Conservation (phyloP, 441 rosid species). For the Populus hybrid region DNA sequence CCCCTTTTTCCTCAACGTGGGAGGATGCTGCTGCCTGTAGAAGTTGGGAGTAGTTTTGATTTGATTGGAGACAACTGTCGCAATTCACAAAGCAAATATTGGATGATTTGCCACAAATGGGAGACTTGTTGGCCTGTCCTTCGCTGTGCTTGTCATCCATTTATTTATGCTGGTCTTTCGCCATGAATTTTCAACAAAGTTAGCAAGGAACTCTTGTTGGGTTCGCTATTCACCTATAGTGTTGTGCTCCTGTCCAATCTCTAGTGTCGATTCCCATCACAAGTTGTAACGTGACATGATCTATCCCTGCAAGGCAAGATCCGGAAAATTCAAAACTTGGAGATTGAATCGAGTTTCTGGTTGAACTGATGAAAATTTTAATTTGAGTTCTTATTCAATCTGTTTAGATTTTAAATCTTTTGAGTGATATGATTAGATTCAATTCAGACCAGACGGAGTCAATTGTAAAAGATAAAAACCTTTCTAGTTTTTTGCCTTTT, state of each 20-base stretch:
- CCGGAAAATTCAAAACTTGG: neutral
- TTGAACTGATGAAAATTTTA: neutral
- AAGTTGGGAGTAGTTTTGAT: neutral
- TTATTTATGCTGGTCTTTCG: no score
- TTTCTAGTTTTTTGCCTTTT: neutral
- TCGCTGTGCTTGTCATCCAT: no score
- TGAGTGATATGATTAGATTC: no score
- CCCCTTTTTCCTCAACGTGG: neutral
- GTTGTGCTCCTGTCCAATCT: no score
- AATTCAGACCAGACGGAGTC: neutral
- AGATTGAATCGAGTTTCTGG: neutral
- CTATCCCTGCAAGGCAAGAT: neutral
- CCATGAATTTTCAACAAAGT: no score
- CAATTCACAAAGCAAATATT: neutral
- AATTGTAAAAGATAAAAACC: neutral
- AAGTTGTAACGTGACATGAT: no score
- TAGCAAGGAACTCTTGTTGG: no score
- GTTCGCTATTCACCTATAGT: no score
- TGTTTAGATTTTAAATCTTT: neutral
- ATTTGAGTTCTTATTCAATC: neutral
- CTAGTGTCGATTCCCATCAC: no score
- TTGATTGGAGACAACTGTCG: neutral
- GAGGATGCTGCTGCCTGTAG: neutral
- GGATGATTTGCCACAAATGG: neutral
- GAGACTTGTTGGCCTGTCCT: no score